These are phyloP conservation scores for Sphagnum tenellum DNA, from an alignment of 225 moss, liverwort and hornwort genomes.

Conservation along the genomic window DNA sequence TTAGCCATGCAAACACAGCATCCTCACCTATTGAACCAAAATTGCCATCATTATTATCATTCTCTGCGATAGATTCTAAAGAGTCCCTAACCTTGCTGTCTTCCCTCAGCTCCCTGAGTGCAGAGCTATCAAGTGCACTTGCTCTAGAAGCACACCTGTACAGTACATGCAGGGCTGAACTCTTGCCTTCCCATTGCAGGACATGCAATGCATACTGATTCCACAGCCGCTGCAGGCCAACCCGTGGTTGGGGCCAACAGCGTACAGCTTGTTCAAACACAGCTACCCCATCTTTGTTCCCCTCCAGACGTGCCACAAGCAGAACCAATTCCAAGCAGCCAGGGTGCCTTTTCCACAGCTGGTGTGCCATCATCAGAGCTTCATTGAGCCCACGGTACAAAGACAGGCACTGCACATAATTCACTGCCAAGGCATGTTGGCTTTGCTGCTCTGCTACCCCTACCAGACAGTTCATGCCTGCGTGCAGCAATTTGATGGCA, in stretches of 20 bases:
- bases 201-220: constrained; percentile 65
- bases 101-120: background rate
- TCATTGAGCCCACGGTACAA: constrained; percentile 43
- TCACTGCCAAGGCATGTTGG: constrained; percentile 45
- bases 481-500: constrained; percentile 34
- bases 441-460: constrained; percentile 15
- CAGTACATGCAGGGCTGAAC: constrained; percentile 27
- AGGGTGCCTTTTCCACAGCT: constrained; percentile 35
- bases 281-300: constrained; percentile 28
- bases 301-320: constrained; percentile 40
- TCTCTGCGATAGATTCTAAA: constrained; percentile 20
- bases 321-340: constrained; percentile 51
- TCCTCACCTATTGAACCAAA: constrained; percentile 26
- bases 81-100: constrained; percentile 10
- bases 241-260: constrained; percentile 22
- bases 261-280: constrained; percentile 49
- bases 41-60: constrained; percentile 16
- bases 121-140: constrained; percentile 3
- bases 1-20: constrained; percentile 48
- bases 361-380: constrained; percentile 30
- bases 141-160: constrained; percentile 17
- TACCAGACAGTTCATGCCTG: constrained; percentile 18
- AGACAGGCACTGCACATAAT: constrained; percentile 54
- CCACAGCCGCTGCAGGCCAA: constrained; percentile 48
- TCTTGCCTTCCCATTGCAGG: constrained; percentile 39